Base-by-base conservation (phyloP, 768 basidiomycete genomes). In the Leccinum longicurvipes region DNA sequence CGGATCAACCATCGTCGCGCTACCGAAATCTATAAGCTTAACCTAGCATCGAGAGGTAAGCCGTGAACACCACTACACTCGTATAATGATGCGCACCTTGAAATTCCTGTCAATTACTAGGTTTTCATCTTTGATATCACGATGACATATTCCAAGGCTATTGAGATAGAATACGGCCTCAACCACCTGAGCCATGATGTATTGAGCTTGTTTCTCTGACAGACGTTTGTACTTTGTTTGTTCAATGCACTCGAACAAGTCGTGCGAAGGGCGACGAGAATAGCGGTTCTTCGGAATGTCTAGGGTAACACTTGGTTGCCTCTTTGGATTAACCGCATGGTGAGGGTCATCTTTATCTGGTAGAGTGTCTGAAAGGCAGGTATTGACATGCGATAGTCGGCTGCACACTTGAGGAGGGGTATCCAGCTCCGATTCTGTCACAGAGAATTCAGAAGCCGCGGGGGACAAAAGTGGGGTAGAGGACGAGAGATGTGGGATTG, bases 91-190 rank as follows among this genome's bases (percentile, higher is more conserved):
- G 29, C 56, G 56, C 65, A 87, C 89, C 75, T 82, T 87, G 59
- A 91, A 77, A 59, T 88, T 74, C 69, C 73, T 76, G 72, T 90
- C 89, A 32, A 93, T 84, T 50, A 93, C 83, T 47, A 94, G 72
- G 66, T 99, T 99, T 72, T 99, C 96, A 53, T 98, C 96, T 69
- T 99, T 99, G 64, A 99, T 86, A 69, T 99, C 96, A 39, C 96
- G 87, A 70, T 99, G 96, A 0, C 89, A 85, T 62, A 98, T 90
- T 25, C 94, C 92, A 57, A 83, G 86, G 46, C 77, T 75, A 64
- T 96, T 81, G 32, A 98, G 79, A 66, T 94, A 92, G 58, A 81
- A 73, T 6, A 94, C 88, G 34, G 86, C 89, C 54, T 93, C 89
- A 50, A 92, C 91, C 44, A 97, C 83, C 73, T 98, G 95, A 31